A percentile compares a stretch with the other conserved stretches of the same genome.
phyloP scores from a whole-genome alignment of 768 basidiomycete genomes.

The Plicaturopsis crispa region DNA sequence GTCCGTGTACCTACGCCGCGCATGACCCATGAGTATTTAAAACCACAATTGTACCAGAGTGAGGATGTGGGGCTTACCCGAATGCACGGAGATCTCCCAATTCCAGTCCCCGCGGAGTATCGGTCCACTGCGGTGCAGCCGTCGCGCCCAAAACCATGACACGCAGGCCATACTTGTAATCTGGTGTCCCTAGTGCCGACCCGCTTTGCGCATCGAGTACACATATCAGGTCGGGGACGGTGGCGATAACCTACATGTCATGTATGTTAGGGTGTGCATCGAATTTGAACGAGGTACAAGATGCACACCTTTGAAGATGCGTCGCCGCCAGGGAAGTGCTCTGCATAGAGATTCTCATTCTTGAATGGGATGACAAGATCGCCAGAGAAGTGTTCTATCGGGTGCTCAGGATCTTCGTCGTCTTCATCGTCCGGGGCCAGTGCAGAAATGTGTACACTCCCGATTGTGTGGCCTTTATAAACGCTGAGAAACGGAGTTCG shows the following conservation, averaged over 20 bases:
- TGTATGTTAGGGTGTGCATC: conserved; percentile 7
- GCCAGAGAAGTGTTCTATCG: conserved; percentile 13
- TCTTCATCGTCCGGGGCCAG: neutral
- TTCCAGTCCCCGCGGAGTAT: conserved; percentile 38
- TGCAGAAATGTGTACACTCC: too few relatives aligned
- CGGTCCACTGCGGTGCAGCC: conserved; percentile 49
- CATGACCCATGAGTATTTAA: conserved; percentile 5
- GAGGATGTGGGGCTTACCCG: conserved; percentile 25
- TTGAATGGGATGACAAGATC: conserved; percentile 49
- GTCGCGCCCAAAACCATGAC: conserved; percentile 42
- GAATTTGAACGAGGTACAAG: neutral
- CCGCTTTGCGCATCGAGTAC: conserved; percentile 60
- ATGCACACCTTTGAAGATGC: conserved; percentile 7
- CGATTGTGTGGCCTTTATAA: too few relatives aligned
- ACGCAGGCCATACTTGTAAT: conserved; percentile 54
- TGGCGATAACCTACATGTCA: conserved; percentile 33
- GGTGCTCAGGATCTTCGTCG: conserved; percentile 2
- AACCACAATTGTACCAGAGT: neutral
- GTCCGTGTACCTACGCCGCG: conserved; percentile 20
- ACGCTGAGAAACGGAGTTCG: too few relatives aligned
- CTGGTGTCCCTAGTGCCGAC: conserved; percentile 52
- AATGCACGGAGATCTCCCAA: conserved; percentile 48
- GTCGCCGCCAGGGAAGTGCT: too few relatives aligned
- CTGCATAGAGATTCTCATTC: conserved; percentile 56
- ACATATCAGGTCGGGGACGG: conserved; percentile 60